A percentile compares a stretch with the other conserved stretches of the same genome.
These are phyloP conservation scores for Suhomyces atakaporum DNA, from an alignment of 1,139 yeast species.

Conservation along the genomic window DNA sequence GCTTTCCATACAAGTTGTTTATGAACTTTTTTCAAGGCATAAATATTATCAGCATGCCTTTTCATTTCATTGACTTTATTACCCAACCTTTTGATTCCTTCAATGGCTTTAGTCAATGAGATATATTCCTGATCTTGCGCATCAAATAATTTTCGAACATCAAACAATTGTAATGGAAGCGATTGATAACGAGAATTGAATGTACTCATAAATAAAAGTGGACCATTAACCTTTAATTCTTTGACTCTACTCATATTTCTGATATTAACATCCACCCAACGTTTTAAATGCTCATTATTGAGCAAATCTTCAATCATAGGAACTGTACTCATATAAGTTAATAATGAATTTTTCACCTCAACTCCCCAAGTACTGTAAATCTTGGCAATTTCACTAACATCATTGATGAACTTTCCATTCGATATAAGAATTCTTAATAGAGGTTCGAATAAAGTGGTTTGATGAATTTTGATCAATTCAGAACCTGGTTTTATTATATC, in stretches of 20 bases:
- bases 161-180: constrained; percentile 64
- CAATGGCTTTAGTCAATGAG: constrained; percentile 56
- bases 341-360: constrained; percentile 54
- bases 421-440: constrained; percentile 37
- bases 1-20: constrained; percentile 53
- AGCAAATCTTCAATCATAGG: constrained; percentile 29
- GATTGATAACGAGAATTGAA: constrained; percentile 75
- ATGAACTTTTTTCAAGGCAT: constrained; percentile 48
- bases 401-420: constrained; percentile 69
- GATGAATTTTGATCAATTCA: constrained; percentile 63
- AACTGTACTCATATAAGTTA: constrained; percentile 55
- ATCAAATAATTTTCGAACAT: constrained; percentile 50
- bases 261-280: constrained; percentile 52
- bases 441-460: constrained; percentile 57
- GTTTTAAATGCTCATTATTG: constrained; percentile 50
- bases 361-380: constrained; percentile 68
- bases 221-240: constrained; percentile 52
- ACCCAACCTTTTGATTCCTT: constrained; percentile 38
- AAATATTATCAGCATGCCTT: constrained; percentile 54
- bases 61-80: constrained; percentile 51
- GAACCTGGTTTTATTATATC: constrained; percentile 63
- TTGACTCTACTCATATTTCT: constrained; percentile 40
- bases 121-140: constrained; percentile 58
- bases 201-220: constrained; percentile 70
- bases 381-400: constrained; percentile 54